Conservation (phyloP, 2,329 filamentous ascomycete genomes). For the Neofusicoccum parvum region DNA sequence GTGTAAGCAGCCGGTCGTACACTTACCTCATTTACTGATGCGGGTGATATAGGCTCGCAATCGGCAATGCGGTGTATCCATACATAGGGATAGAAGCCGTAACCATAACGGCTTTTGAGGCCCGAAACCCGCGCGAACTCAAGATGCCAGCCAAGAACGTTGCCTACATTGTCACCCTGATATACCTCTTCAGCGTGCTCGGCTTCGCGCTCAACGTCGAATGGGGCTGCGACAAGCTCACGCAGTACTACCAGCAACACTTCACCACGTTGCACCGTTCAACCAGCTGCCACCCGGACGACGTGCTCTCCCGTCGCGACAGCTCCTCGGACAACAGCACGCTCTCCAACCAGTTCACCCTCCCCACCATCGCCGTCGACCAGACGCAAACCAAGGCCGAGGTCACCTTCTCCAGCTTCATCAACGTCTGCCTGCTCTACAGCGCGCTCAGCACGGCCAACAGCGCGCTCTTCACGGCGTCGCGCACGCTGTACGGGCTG, state of each 20-base stretch:
- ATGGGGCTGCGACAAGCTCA: constrained; percentile 28
- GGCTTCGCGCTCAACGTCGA: constrained; percentile 31
- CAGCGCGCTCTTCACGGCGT: constrained; percentile 38
- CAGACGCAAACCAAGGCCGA: constrained; percentile 5
- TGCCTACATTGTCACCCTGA: constrained; percentile 29
- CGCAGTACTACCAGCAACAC: constrained; percentile 21
- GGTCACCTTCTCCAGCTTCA: constrained; percentile 25
- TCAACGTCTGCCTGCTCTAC: constrained; percentile 35
- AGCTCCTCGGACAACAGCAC: background rate
- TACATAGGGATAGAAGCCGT: constrained; percentile 40
- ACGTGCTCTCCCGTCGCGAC: background rate
- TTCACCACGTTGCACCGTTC: background rate
- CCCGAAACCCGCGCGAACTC: constrained; percentile 26
- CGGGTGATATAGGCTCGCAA: constrained; percentile 26
- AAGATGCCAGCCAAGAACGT: constrained; percentile 35
- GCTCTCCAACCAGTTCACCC: background rate
- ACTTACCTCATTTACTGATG: background rate
- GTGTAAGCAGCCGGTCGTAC: constrained; percentile 26
- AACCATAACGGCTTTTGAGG: constrained; percentile 39
- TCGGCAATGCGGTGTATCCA: constrained; percentile 36
- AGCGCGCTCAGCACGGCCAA: constrained; percentile 37
- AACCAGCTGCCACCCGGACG: background rate
- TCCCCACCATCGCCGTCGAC: constrained; percentile 18
- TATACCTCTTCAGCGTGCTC: constrained; percentile 32
- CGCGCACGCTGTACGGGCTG: constrained; percentile 36